Base-by-base conservation (phyloP, 2,329 filamentous ascomycete genomes). In the Cladorrhinum sp. region DNA sequence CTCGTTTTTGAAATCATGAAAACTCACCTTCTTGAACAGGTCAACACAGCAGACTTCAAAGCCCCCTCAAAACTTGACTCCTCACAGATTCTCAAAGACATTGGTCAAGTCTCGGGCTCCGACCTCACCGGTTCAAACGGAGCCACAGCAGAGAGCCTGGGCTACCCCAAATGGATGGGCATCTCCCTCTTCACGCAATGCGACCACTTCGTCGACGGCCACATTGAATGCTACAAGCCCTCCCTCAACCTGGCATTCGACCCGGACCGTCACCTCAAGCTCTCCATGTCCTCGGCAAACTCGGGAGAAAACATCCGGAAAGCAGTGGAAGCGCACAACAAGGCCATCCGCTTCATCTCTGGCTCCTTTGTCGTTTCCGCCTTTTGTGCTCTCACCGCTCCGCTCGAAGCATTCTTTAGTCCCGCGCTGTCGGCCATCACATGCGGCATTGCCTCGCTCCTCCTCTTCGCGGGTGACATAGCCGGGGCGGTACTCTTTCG, bases 131-230 rank as follows among this genome's bases (percentile, higher is more conserved):
- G 75, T 16, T 56, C 64, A 1, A 58, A 63, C n/a, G n/a, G n/a
- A 60, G 57, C 60, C 13, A 74, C 66, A 6, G 62, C 72, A 16
- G 38, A 67, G 6, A 67, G 65, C 2, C 65, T 75, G 20, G 68
- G 68, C 10, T 64, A 75, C 53, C 63, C 72, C 7, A 49, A 59
- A 13, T 67, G 58, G 18, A 75, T 75, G 65, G 70, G 66, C 23
- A 58, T 75, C 60, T 66, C 69, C 27, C 68, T 75, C 27, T 64
- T 76, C 24, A 73, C 73, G 2, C 66, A 68, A 2, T 76, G 75
- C 61, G 67, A 68, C 12, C 64, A 67, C 24, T 64, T 62, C 45
- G 58, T 66, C 55, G 64, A 64, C 10, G 65, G 62, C 16, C 45
- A 55, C 18, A 65, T 66, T 7, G 62, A 63, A 1, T 76, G 74